These are phyloP conservation scores for Raphanus sativus DNA, from an alignment of 345 rosid species.

Conservation along the genomic window DNA sequence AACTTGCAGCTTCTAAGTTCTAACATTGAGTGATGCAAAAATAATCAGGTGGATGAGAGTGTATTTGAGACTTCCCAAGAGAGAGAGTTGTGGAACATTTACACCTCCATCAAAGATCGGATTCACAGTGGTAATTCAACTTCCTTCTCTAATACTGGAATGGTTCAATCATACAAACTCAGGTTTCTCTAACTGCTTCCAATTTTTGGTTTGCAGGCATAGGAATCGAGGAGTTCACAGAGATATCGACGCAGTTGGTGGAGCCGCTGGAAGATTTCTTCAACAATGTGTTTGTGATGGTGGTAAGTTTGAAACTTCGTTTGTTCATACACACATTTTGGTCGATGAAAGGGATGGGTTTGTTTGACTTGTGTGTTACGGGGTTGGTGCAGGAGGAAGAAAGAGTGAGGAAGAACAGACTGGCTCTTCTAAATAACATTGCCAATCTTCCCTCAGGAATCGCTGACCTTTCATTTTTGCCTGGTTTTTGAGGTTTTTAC, in stretches of 20 bases:
- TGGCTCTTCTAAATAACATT: conserved; percentile 67
- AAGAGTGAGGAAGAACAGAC: conserved; percentile 71
- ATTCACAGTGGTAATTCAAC: conserved; percentile 58
- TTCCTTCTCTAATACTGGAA: not conserved
- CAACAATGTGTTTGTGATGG: conserved; percentile 91
- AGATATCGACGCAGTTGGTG: conserved; percentile 59
- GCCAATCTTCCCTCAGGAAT: conserved; percentile 79
- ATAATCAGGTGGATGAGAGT: conserved; percentile 69
- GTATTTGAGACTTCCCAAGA: conserved; percentile 77
- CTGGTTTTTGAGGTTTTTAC: conserved; percentile 59
- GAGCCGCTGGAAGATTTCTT: conserved; percentile 90
- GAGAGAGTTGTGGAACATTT: conserved; percentile 65
- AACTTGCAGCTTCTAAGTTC: conserved; percentile 28
- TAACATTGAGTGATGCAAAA: conserved; percentile 26
- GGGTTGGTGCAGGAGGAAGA: conserved; percentile 72
- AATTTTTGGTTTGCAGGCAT: conserved; percentile 47
- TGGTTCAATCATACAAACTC: not conserved
- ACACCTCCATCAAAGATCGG: conserved; percentile 54
- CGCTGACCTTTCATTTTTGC: conserved; percentile 73
- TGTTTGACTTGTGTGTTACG: not conserved
- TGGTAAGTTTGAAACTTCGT: conserved; percentile 54
- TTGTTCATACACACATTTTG: not conserved
- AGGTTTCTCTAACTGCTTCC: not conserved
- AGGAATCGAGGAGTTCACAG: conserved; percentile 72
- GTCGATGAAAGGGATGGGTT: not conserved